A percentile compares a stretch with the other conserved stretches of the same genome.
phyloP scores from a whole-genome alignment of 1,284 basidiomycete genomes.

The Omphalotus olearius region DNA sequence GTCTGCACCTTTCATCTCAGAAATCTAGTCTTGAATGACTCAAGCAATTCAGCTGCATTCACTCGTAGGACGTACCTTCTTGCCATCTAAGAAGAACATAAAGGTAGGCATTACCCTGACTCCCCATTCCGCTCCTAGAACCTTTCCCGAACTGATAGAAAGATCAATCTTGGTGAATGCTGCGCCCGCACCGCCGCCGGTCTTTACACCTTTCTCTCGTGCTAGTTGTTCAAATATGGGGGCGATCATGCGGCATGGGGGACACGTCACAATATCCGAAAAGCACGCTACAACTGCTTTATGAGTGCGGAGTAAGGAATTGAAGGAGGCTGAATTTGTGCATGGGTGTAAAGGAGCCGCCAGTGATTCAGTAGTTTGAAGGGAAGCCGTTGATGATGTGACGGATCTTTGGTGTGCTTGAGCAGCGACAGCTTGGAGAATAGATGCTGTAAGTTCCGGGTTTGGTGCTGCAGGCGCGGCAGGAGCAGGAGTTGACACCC shows the following conservation, averaged over 20 bases:
- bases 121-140: slow-evolving; percentile 59
- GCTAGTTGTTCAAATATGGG: slow-evolving; percentile 43
- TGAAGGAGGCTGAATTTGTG: slow-evolving; percentile 43
- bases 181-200: slow-evolving; percentile 35
- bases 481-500: slow-evolving; percentile 31
- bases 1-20: slow-evolving; percentile 75
- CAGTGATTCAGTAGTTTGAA: slow-evolving; percentile 43
- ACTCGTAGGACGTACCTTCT: slow-evolving; percentile 49
- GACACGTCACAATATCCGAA: slow-evolving; percentile 36
- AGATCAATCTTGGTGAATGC: slow-evolving; percentile 83
- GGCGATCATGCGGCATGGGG: slow-evolving; percentile 44
- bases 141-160: slow-evolving; percentile 56
- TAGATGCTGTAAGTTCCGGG: slow-evolving; percentile 49
- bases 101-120: slow-evolving; percentile 85
- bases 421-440: slow-evolving; percentile 63
- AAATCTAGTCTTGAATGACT: slow-evolving; percentile 34
- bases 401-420: slow-evolving; percentile 28
- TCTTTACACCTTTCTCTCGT: slow-evolving; percentile 36
- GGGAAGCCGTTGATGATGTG: slow-evolving; percentile 25
- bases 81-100: slow-evolving; percentile 75
- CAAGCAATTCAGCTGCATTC: background rate
- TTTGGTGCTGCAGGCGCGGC: slow-evolving; percentile 32
- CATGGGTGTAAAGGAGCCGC: slow-evolving; percentile 54
- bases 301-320: slow-evolving; percentile 36
- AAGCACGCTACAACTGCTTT: slow-evolving; percentile 46